These are phyloP conservation scores for Exophiala xenobiotica DNA, from an alignment of 2,329 filamentous ascomycete species.

Conservation along the genomic window DNA sequence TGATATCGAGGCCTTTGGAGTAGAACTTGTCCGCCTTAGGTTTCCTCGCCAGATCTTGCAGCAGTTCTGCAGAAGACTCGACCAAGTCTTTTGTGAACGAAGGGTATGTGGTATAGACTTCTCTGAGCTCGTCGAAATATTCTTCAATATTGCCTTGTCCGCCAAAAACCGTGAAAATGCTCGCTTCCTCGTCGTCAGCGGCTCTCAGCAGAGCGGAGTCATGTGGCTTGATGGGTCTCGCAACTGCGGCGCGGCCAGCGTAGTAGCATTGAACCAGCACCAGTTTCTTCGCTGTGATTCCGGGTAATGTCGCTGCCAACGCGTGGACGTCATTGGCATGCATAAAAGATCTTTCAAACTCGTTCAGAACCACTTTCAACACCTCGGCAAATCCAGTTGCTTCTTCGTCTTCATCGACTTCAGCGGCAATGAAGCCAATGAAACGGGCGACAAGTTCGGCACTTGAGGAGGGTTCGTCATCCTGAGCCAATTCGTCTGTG, in stretches of 20 bases:
- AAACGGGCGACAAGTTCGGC: slow-evolving; percentile 91
- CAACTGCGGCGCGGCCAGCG: slow-evolving; percentile 76
- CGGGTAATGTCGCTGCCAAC: slow-evolving; percentile 77
- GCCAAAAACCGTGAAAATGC: slow-evolving; percentile 90
- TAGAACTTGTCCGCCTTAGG: slow-evolving; percentile 91
- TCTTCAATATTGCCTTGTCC: slow-evolving; percentile 99
- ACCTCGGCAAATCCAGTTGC: slow-evolving; percentile 90
- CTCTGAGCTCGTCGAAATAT: slow-evolving; percentile 95
- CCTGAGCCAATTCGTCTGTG: slow-evolving; percentile 94
- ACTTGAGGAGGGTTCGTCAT: slow-evolving; percentile 97
- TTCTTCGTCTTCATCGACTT: slow-evolving; percentile 86
- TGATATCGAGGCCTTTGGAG: slow-evolving; percentile 91
- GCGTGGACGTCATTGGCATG: slow-evolving; percentile 96
- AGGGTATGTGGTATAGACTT: slow-evolving; percentile 87
- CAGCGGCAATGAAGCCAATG: slow-evolving; percentile 81
- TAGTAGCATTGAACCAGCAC: slow-evolving; percentile 90
- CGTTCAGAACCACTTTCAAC: slow-evolving; percentile 85
- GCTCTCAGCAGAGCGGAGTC: slow-evolving; percentile 91
- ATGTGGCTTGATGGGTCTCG: slow-evolving; percentile 84
- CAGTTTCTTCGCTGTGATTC: slow-evolving; percentile 90
- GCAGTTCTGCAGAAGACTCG: slow-evolving; percentile 73
- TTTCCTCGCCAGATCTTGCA: slow-evolving; percentile 81
- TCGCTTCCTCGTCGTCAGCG: slow-evolving; percentile 77
- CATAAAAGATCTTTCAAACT: slow-evolving; percentile 94
- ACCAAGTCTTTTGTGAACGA: slow-evolving; percentile 87